Conservation (phyloP, 83 land plant species). For the Thuja plicata region DNA sequence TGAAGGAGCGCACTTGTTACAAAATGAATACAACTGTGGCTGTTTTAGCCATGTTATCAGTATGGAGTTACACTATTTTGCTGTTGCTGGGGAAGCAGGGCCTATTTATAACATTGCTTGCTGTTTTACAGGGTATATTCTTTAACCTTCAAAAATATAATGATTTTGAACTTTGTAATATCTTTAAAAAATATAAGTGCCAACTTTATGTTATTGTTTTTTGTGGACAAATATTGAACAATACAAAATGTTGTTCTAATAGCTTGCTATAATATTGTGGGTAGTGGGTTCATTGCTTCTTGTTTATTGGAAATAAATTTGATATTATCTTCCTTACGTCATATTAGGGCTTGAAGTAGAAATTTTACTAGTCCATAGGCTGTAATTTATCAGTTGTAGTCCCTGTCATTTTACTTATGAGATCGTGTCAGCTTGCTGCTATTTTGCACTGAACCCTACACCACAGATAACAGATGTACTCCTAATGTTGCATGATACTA, state of each 20-base stretch:
- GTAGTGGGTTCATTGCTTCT: background rate
- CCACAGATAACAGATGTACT: background rate
- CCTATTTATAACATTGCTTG: slow-evolving; percentile 31
- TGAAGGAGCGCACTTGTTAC: slow-evolving; percentile 12
- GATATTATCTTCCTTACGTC: background rate
- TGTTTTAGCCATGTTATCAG: slow-evolving; percentile 33
- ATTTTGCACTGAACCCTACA: background rate
- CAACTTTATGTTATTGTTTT: background rate
- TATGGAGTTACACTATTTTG: slow-evolving; percentile 54
- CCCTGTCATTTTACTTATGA: background rate
- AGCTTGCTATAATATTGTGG: background rate
- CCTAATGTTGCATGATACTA: background rate
- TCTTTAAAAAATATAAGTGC: background rate
- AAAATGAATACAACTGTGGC: slow-evolving; percentile 14
- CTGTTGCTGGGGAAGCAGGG: slow-evolving; percentile 65
- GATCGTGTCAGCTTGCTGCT: background rate
- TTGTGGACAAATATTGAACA: background rate
- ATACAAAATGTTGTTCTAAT: background rate
- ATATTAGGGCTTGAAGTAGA: no score
- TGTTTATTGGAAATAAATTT: background rate
- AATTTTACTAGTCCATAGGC: background rate
- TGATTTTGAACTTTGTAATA: background rate
- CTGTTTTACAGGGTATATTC: slow-evolving; percentile 40
- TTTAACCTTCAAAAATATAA: background rate
- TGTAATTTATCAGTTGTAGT: background rate